Conservation (phyloP, 352 stramenopile genomes). For the Aphanomyces invadans region DNA sequence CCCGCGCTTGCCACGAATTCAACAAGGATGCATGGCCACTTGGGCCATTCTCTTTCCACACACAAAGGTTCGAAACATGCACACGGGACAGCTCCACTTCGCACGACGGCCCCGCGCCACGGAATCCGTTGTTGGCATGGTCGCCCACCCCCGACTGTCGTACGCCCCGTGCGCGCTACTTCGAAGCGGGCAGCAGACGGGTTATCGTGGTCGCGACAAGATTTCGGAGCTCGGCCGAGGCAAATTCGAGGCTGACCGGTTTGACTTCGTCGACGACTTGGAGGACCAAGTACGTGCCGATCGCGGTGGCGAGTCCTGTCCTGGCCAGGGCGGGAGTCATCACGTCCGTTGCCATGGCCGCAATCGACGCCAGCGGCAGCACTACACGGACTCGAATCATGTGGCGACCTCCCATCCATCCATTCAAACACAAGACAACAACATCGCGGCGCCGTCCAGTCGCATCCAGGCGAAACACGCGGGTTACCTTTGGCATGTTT, state of each 20-base stretch:
- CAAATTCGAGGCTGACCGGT: conserved; percentile 20
- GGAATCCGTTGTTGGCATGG: too few relatives aligned
- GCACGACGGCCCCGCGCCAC: not conserved
- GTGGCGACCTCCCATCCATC: too few relatives aligned
- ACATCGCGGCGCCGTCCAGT: too few relatives aligned
- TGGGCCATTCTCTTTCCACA: not conserved
- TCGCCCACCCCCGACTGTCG: too few relatives aligned
- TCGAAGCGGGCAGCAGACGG: not conserved
- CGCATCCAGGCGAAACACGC: not conserved
- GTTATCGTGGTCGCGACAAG: not conserved
- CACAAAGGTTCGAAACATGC: too few relatives aligned
- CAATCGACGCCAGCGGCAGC: conserved; percentile 1
- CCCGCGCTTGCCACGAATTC: too few relatives aligned
- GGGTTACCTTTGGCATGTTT: conserved; percentile 15
- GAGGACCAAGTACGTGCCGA: conserved; percentile 16
- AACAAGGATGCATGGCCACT: not conserved
- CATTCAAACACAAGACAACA: too few relatives aligned
- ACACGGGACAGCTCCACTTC: too few relatives aligned
- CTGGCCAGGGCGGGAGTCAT: conserved; percentile 13
- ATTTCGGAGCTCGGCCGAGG: not conserved
- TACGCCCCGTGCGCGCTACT: too few relatives aligned
- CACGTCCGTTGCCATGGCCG: not conserved
- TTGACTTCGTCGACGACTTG: conserved; percentile 5
- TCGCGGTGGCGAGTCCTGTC: not conserved
- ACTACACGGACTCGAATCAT: conserved; percentile 3